Conservation (phyloP, 2,329 filamentous ascomycete genomes). For the Xylariaceae sp. region DNA sequence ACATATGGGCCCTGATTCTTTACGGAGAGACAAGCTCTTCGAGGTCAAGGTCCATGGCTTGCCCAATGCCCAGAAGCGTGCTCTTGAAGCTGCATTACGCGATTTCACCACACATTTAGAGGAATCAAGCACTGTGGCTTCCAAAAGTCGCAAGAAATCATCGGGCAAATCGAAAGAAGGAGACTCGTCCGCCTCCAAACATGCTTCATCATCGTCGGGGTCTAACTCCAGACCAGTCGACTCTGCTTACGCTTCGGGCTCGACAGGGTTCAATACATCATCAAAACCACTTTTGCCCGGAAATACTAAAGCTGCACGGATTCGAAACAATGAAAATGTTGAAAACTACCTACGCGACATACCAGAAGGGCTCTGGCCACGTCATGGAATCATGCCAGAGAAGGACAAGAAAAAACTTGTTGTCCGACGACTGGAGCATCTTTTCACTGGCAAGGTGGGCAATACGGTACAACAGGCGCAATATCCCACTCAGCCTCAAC, state of each 20-base stretch:
- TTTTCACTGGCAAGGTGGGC: slow-evolving; percentile 71
- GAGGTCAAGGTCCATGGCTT: slow-evolving; percentile 78
- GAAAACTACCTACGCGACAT: slow-evolving; percentile 71
- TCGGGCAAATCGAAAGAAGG: slow-evolving; percentile 39
- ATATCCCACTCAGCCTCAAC: slow-evolving; percentile 26
- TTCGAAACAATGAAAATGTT: slow-evolving; percentile 58
- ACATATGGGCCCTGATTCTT: slow-evolving; percentile 61
- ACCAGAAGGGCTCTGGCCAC: slow-evolving; percentile 64
- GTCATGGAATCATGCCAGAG: slow-evolving; percentile 62
- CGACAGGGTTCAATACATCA: slow-evolving; percentile 47
- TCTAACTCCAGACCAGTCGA: slow-evolving; percentile 54
- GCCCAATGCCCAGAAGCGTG: slow-evolving; percentile 68
- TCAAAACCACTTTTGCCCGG: slow-evolving; percentile 36
- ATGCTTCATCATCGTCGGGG: slow-evolving; percentile 51
- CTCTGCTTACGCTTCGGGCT: slow-evolving; percentile 69
- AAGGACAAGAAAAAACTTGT: slow-evolving; percentile 73
- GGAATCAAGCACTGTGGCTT: slow-evolving; percentile 40
- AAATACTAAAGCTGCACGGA: slow-evolving; percentile 31
- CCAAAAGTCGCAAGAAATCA: slow-evolving; percentile 43
- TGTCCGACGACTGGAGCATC: slow-evolving; percentile 72
- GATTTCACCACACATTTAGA: slow-evolving; percentile 67
- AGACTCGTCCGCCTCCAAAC: slow-evolving; percentile 49
- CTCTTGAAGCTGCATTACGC: slow-evolving; percentile 70
- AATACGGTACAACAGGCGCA: slow-evolving; percentile 35
- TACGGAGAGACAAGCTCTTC: slow-evolving; percentile 75